Base-by-base conservation (phyloP, 768 basidiomycete species). In the Calocybe cyanea region DNA sequence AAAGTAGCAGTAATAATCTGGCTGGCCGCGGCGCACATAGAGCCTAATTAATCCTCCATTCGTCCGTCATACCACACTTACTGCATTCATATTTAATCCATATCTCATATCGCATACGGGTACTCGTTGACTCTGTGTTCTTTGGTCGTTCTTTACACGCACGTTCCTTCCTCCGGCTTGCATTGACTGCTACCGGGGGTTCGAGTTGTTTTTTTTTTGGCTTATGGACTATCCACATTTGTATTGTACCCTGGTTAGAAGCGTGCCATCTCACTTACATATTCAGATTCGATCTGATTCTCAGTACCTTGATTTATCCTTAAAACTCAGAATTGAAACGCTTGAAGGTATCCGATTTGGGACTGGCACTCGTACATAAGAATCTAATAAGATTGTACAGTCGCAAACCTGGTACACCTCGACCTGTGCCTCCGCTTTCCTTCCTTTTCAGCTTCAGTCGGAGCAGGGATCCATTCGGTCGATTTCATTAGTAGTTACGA, bases 21-120 rank as follows among this genome's bases (percentile, higher is more conserved):
- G 67, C 70, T 23, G 71, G 71, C 41, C 68, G 70, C 38, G 72
- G 73, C 30, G 60, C 66, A 17, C 61, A 58, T 61, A 60, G 68
- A 60, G 63, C 57, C 40, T 58, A 52, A 51, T 58, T 44, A 38
- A 35, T 17, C 13, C 19, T 35, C 32, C 24, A n/a, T n/a, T n/a
- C n/a, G n/a, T n/a, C n/a, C n/a, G n/a, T n/a, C 28, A 30, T 21
- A 30, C 43, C 3, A 36, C 21, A 10, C 39, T n/a, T n/a, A n/a
- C n/a, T n/a, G 11, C 25, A 5, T 28, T 24, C 20, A 34, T 40
- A 14, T 30, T 13, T 43, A 33, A 30, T 15, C 38, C 36, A 39
- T 34, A 36, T 25, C 7, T 28, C 14, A 7, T 19, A 38, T 42
- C 44, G 15, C 28, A 7, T 37, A n/a, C 20, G 37, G 38, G 32